Conservation (phyloP, 805 yeast genomes). For the Nakazawaea peltata region DNA sequence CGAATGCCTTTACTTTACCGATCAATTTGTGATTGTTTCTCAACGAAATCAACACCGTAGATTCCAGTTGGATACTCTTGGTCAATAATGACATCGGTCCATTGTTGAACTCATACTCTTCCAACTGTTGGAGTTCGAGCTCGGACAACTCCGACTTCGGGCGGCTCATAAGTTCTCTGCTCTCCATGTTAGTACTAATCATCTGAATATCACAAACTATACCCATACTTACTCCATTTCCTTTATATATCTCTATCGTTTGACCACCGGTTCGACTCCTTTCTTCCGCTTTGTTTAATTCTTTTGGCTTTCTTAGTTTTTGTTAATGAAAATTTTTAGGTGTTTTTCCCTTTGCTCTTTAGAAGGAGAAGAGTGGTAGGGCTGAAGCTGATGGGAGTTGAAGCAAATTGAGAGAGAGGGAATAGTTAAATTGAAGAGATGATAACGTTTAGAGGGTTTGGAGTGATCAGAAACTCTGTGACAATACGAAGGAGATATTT, state of each 20-base stretch:
- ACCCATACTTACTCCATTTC: slow-evolving; percentile 12
- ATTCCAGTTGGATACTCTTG: slow-evolving; percentile 64
- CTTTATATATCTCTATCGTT: not conserved
- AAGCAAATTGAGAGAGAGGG: no score
- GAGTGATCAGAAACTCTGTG: not conserved
- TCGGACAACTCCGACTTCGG: slow-evolving; percentile 78
- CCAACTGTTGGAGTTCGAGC: slow-evolving; percentile 70
- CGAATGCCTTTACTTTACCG: slow-evolving; percentile 89
- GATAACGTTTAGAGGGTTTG: not conserved
- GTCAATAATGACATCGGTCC: slow-evolving; percentile 92
- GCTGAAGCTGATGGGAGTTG: no score
- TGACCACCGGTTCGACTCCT: no score
- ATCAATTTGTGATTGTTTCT: slow-evolving; percentile 90
- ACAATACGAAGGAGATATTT: not conserved
- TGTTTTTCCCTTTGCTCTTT: no score
- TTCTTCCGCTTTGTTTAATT: no score
- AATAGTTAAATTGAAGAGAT: no score
- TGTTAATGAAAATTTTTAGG: no score
- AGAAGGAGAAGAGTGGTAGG: no score
- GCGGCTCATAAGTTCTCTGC: slow-evolving; percentile 58
- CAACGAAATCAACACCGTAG: slow-evolving; percentile 79
- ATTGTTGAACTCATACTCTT: slow-evolving; percentile 80
- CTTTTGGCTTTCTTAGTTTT: no score
- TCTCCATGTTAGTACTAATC: no score
- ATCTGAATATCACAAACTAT: not conserved